These are phyloP conservation scores for Neonectria coccinea DNA, from an alignment of 2,329 filamentous ascomycete species.

Conservation along the genomic window DNA sequence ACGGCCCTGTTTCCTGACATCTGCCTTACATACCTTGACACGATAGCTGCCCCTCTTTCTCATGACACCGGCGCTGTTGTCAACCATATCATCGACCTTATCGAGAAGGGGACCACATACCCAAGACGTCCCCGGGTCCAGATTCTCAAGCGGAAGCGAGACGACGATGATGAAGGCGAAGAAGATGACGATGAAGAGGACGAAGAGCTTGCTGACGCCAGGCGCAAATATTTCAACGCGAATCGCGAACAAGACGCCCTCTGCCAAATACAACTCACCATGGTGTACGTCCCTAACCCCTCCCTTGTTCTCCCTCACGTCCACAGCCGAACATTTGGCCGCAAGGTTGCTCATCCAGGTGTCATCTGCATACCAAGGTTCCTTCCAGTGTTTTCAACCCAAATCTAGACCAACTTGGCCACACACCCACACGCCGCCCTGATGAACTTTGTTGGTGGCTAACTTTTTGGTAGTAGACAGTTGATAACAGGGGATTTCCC, in stretches of 20 bases:
- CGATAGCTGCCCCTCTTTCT: slow-evolving; percentile 41
- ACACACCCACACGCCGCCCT: background rate
- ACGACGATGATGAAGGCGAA: slow-evolving; percentile 31
- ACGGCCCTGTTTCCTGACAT: slow-evolving; percentile 59
- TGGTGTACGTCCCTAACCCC: slow-evolving; percentile 28
- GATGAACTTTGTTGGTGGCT: slow-evolving; percentile 16
- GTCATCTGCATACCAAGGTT: slow-evolving; percentile 1
- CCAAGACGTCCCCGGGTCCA: slow-evolving; percentile 44
- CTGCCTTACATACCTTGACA: slow-evolving; percentile 53
- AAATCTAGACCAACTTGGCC: background rate
- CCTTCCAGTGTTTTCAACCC: background rate
- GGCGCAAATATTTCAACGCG: slow-evolving; percentile 28
- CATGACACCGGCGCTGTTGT: slow-evolving; percentile 51
- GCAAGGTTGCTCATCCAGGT: background rate
- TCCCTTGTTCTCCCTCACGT: background rate
- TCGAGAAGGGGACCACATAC: slow-evolving; percentile 55
- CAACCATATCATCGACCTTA: slow-evolving; percentile 53
- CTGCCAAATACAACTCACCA: background rate
- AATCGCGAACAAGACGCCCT: background rate
- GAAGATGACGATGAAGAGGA: slow-evolving; percentile 37
- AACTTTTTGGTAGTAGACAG: slow-evolving; percentile 28
- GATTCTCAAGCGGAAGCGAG: slow-evolving; percentile 57
- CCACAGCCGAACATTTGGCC: background rate
- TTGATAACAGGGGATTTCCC: slow-evolving; percentile 43
- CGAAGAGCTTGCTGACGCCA: slow-evolving; percentile 20